phyloP scores from a whole-genome alignment of 768 basidiomycete genomes.

The Amanita rubescens region DNA sequence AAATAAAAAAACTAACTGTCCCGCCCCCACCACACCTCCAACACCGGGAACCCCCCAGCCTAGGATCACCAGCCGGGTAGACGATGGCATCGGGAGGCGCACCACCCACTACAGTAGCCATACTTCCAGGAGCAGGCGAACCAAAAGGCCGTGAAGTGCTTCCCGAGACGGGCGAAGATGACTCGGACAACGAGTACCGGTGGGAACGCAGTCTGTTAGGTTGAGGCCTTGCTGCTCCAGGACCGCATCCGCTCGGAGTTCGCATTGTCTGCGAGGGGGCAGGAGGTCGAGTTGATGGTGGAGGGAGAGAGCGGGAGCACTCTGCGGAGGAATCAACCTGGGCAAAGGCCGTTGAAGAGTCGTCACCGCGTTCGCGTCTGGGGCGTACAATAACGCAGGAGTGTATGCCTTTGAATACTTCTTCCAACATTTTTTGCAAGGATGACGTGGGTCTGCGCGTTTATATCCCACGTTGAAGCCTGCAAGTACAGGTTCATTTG shows the following conservation, averaged over 20 bases:
- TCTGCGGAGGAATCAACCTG: conserved; percentile 15
- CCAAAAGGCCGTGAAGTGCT: too few relatives aligned
- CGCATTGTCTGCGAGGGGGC: too few relatives aligned
- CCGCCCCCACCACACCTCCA: conserved; percentile 61
- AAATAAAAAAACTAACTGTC: conserved; percentile 39
- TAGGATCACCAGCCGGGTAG: conserved; percentile 57
- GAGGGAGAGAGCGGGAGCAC: background rate
- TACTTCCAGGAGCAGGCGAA: background rate
- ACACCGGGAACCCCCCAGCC: conserved; percentile 62
- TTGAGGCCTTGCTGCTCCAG: background rate
- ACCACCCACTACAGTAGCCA: background rate
- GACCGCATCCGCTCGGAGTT: background rate
- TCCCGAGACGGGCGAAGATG: too few relatives aligned
- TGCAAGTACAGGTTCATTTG: conserved; percentile 18
- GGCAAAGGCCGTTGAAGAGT: conserved; percentile 35
- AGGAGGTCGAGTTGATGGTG: too few relatives aligned
- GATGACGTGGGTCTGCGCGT: conserved; percentile 52
- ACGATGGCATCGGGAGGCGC: conserved; percentile 36
- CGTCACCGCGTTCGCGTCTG: conserved; percentile 9
- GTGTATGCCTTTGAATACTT: conserved; percentile 54
- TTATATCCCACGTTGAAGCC: conserved; percentile 75
- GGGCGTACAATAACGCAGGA: conserved; percentile 16
- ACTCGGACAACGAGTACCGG: background rate
- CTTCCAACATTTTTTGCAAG: conserved; percentile 71
- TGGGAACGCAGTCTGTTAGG: background rate